These are phyloP conservation scores for Arthrobotrys conoides DNA, from an alignment of 2,329 filamentous ascomycete genomes.

Conservation along the genomic window DNA sequence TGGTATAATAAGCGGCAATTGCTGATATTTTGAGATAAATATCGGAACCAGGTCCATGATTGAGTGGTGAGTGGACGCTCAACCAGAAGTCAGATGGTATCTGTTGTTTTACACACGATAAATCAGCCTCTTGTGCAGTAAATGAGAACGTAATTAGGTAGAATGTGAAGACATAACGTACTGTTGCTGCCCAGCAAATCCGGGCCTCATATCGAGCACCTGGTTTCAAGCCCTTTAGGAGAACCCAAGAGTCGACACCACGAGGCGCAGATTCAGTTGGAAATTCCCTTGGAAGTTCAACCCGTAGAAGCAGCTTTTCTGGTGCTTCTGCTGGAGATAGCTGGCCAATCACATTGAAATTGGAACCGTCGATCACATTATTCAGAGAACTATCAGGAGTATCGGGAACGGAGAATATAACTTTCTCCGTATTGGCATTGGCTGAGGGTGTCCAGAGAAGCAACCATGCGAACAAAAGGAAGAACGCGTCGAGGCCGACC, in stretches of 20 bases:
- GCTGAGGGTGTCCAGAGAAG: constrained; percentile 61
- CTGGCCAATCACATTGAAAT: constrained; percentile 25
- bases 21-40: constrained; percentile 82
- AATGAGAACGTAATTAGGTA: background rate
- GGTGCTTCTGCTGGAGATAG: constrained; percentile 19
- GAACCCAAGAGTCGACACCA: constrained; percentile 81
- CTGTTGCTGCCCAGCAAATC: constrained; percentile 92
- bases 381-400: constrained; percentile 31
- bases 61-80: constrained; percentile 69
- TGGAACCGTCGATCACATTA: constrained; percentile 72
- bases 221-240: constrained; percentile 78
- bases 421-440: constrained; percentile 87
- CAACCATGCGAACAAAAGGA: constrained; percentile 24
- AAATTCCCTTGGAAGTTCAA: constrained; percentile 70
- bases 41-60: constrained; percentile 68
- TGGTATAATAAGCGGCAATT: constrained; percentile 87
- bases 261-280: constrained; percentile 70
- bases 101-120: constrained; percentile 69
- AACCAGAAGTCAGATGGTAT: constrained; percentile 87
- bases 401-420: constrained; percentile 83
- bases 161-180: constrained; percentile 70
- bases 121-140: background rate
- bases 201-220: constrained; percentile 89
- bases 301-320: constrained; percentile 40
- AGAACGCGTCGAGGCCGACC: constrained; percentile 21